phyloP scores from a whole-genome alignment of 2,329 filamentous ascomycete genomes.

The Neofusicoccum parvum region DNA sequence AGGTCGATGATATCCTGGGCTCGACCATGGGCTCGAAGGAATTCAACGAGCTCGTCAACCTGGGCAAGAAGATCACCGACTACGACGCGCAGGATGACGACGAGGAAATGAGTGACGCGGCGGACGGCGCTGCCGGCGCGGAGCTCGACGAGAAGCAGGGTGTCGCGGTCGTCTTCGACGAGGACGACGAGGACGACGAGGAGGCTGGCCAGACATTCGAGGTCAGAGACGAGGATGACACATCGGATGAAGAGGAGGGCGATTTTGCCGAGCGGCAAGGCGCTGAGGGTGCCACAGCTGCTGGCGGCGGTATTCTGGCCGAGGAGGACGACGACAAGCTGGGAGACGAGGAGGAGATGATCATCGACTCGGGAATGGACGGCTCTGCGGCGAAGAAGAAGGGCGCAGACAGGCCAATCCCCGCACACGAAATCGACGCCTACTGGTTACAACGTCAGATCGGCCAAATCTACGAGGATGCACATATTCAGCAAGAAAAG shows the following conservation, averaged over 20 bases:
- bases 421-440: constrained; percentile 89
- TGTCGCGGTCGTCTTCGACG: constrained; percentile 96
- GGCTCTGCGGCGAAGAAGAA: constrained; percentile 44
- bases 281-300: constrained; percentile 52
- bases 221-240: constrained; percentile 77
- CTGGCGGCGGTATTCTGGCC: constrained; percentile 36
- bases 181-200: constrained; percentile 80
- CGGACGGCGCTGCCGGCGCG: constrained; percentile 59
- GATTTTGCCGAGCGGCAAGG: constrained; percentile 62
- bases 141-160: constrained; percentile 94
- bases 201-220: constrained; percentile 78
- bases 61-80: constrained; percentile 98
- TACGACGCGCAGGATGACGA: constrained; percentile 97
- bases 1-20: constrained; percentile 92
- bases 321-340: constrained; percentile 37
- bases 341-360: constrained; percentile 72
- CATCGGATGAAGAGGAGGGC: constrained; percentile 72
- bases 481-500: constrained; percentile 91
- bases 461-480: constrained; percentile 83
- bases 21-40: constrained; percentile 79
- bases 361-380: constrained; percentile 71
- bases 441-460: constrained; percentile 97
- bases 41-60: constrained; percentile 94
- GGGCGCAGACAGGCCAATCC: constrained; percentile 61
- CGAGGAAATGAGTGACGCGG: constrained; percentile 74